Base-by-base conservation (phyloP, 345 rosid genomes). In the Hibiscus trionum region DNA sequence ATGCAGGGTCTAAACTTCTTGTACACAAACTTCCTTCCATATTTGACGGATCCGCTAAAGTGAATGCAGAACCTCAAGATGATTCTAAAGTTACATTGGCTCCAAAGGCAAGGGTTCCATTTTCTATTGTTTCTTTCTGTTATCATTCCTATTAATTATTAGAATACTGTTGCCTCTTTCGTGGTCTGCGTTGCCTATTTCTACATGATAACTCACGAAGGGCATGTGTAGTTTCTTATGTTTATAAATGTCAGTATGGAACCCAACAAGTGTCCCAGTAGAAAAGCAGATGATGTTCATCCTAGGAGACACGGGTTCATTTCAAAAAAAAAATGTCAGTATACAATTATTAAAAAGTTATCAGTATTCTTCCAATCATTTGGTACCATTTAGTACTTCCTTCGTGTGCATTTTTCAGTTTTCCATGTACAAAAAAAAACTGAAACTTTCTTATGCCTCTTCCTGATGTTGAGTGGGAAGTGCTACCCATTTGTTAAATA, bases 1-100 rank as follows among this genome's bases (percentile, higher is more conserved):
- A 59, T 73, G 75, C 87, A 93, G 98, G 97, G 63, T 91, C 99
- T 16, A 84, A 84, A 76, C 93, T 95, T 83, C 86, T 95, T 56
- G 73, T 90, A 61, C 77, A 50, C 19, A 93, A 88, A 79, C 91
- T 95, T 69, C 97, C 97, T 4, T 83, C 82, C 24, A 82, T 95
- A 78, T 75, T 90, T 26, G 90, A 95, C 61, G 99, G 97, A 39
- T 84, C 91, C 2, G 97, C 97, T 65, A 82, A 72, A 77, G 74
- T 64, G 50, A 89, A 89, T 75, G 96, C 97, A 44, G 84, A 83
- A 78, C 86, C 90, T 2, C 99, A 90, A 82, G 99, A 95, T 84
- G 93, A 90, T 74, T 83, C 91, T 63, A 82, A 84, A 83, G 96
- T 85, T 80, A 88, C 97, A 37, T 84, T 88, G 80, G 97, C 99